Evolutionary conservation across 2,329 filamentous ascomycete species (phyloP).

Genomic region (Botrytis medusae): DNA sequence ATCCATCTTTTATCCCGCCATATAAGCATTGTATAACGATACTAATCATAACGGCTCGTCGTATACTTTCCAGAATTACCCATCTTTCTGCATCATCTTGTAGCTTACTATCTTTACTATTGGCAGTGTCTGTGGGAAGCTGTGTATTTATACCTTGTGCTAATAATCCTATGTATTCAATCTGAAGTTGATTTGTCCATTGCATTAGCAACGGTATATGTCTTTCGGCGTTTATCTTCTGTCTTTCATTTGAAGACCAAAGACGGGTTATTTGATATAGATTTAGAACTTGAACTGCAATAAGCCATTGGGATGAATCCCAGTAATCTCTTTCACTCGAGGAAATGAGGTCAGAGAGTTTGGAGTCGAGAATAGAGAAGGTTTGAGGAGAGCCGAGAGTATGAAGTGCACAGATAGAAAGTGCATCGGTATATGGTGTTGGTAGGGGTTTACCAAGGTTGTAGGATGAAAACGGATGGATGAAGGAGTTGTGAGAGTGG

Average conservation of each 20-base stretch:
- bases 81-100: constrained; percentile 27
- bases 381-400: constrained; percentile 22
- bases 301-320: constrained; percentile 22
- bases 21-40: constrained; percentile 29
- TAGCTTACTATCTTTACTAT: neutral
- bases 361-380: constrained; percentile 29
- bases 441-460: constrained; percentile 15
- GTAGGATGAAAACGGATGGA: constrained; percentile 27
- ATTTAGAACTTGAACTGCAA: constrained; percentile 33
- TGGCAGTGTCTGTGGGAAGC: neutral
- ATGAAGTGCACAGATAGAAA: constrained; percentile 28
- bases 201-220: constrained; percentile 32
- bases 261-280: constrained; percentile 38
- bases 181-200: constrained; percentile 34
- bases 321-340: constrained; percentile 17
- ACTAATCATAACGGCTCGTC: constrained; percentile 35
- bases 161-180: constrained; percentile 13
- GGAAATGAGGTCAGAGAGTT: constrained; percentile 20
- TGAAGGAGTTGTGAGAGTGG: constrained; percentile 29
- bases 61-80: constrained; percentile 41
- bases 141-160: neutral
- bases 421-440: constrained; percentile 27
- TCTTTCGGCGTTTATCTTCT: constrained; percentile 32
- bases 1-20: constrained; percentile 24
- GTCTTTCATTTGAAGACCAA: constrained; percentile 35